A percentile compares a stretch with the other conserved stretches of the same genome.
phyloP scores from a whole-genome alignment of 148 eudicot species.

The Arctostaphylos glauca region DNA sequence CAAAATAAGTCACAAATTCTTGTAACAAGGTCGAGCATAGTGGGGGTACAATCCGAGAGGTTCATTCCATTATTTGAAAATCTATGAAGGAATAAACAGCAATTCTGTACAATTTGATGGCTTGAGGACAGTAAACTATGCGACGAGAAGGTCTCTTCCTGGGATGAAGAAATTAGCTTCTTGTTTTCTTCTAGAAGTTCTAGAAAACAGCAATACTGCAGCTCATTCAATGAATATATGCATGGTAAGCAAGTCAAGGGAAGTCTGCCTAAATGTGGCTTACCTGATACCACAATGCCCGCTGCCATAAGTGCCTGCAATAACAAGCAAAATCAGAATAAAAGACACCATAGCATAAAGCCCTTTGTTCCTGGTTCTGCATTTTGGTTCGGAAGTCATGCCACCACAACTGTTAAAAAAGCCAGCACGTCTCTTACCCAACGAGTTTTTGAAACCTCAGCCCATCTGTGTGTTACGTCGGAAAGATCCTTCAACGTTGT shows the following conservation, averaged over 20 bases:
- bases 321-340: constrained; percentile 15
- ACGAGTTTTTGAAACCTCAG: constrained; percentile 62
- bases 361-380: neutral
- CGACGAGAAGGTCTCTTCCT: neutral
- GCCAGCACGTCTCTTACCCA: constrained; percentile 55
- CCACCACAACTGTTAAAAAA: neutral
- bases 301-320: constrained; percentile 62
- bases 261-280: neutral
- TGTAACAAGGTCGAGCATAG: neutral
- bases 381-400: neutral
- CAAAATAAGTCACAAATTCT: neutral
- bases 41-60: neutral
- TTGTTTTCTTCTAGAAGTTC: neutral
- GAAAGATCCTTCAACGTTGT: constrained; percentile 90
- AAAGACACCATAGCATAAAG: neutral
- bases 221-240: neutral
- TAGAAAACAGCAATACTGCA: too few relatives aligned
- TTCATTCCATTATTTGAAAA: neutral
- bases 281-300: constrained; percentile 76
- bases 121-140: neutral
- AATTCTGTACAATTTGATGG: neutral
- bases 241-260: neutral
- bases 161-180: neutral
- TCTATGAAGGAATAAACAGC: neutral
- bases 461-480: constrained; percentile 96